These are phyloP conservation scores for Boletus tylopilopsis DNA, from an alignment of 768 basidiomycete species.

Conservation along the genomic window DNA sequence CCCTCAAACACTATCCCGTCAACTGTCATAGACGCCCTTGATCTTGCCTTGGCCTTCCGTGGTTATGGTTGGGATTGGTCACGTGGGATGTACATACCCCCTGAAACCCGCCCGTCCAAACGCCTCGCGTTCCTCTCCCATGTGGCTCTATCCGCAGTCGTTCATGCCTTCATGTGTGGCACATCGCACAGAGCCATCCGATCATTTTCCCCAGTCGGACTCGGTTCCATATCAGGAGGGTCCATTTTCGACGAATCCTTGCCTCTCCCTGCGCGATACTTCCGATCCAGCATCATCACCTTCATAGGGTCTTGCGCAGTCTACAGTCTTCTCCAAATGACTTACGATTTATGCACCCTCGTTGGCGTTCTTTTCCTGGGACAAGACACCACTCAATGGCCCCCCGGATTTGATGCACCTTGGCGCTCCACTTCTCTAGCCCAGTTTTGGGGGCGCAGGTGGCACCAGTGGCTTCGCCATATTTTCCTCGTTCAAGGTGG, in stretches of 20 bases:
- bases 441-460: conserved; percentile 2
- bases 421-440: background rate
- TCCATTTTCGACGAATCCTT: background rate
- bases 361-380: background rate
- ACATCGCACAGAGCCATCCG: background rate
- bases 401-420: background rate
- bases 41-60: background rate
- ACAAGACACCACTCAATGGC: conserved; percentile 1
- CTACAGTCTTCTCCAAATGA: background rate
- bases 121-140: background rate
- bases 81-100: background rate
- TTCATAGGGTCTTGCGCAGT: background rate
- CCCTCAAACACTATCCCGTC: background rate
- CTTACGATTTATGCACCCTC: background rate
- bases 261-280: background rate
- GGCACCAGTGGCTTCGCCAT: conserved; percentile 4
- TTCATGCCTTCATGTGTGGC: background rate
- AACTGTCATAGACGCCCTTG: background rate
- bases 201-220: conserved; percentile 1
- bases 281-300: background rate
- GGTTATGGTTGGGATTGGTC: background rate
- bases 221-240: background rate
- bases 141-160: background rate
- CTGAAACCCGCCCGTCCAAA: background rate
- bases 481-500: background rate